Percentiles rank a stretch among this genome's conserved stretches.
Evolutionary conservation across 1,139 yeast species (phyloP).

Genomic region (Pichia sp.): DNA sequence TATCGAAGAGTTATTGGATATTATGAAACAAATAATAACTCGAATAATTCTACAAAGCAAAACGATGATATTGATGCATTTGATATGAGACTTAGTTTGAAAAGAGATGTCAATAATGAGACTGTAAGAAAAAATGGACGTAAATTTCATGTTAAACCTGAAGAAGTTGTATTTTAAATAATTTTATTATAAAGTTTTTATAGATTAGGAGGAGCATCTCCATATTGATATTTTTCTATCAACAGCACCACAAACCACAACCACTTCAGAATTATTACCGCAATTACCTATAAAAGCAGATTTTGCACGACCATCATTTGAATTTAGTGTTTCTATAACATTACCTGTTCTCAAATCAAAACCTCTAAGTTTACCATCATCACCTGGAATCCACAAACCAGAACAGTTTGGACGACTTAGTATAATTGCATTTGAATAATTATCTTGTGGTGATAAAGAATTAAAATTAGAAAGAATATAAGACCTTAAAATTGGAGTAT

Average conservation of each 20-base stretch:
- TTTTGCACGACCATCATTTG: conserved; percentile 43
- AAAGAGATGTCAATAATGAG: conserved; percentile 44
- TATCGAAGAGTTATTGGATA: conserved; percentile 88
- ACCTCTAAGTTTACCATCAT: conserved; percentile 62
- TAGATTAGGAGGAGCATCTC: conserved; percentile 14
- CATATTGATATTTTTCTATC: conserved; percentile 34
- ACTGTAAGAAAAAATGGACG: conserved; percentile 57
- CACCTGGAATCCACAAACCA: conserved; percentile 67
- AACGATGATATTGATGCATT: conserved; percentile 80
- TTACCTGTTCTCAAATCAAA: conserved; percentile 40
- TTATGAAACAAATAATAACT: conserved; percentile 47
- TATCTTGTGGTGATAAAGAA: conserved; percentile 65
- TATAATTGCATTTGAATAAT: conserved; percentile 52
- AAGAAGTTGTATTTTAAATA: conserved; percentile 45
- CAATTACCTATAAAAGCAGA: conserved; percentile 33
- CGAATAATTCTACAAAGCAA: conserved; percentile 35
- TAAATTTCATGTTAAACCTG: conserved; percentile 52
- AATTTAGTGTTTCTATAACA: conserved; percentile 29
- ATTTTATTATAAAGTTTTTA: too few species aligned
- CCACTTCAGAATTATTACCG: conserved; percentile 29
- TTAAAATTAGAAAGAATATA: conserved; percentile 51
- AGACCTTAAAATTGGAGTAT: conserved; percentile 30
- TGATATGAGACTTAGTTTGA: conserved; percentile 69
- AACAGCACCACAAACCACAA: conserved; percentile 43
- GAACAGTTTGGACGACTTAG: conserved; percentile 27